Evolutionary conservation across 495 filamentous ascomycete species (phyloP).

Genomic region (Annulohypoxylon stygium): DNA sequence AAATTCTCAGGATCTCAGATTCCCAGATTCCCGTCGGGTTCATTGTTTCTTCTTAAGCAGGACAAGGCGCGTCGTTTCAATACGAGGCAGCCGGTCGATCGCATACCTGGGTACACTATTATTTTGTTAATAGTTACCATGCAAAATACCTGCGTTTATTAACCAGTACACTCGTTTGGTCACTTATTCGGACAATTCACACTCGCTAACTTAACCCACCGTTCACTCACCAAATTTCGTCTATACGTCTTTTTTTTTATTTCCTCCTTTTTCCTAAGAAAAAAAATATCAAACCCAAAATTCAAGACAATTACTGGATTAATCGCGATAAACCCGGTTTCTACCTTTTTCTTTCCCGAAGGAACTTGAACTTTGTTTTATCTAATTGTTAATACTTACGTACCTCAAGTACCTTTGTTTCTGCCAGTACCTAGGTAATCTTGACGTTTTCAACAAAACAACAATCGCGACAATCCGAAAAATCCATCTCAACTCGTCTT

Average conservation of each 20-base stretch:
- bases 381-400: slow-evolving; percentile 44
- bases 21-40: slow-evolving; percentile 33
- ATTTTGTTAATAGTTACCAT: neutral
- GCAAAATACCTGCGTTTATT: slow-evolving; percentile 37
- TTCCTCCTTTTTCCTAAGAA: neutral
- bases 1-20: slow-evolving; percentile 42
- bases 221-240: slow-evolving; percentile 19
- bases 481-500: neutral
- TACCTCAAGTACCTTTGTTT: slow-evolving; percentile 23
- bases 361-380: slow-evolving; percentile 31
- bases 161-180: slow-evolving; percentile 43
- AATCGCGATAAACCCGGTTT: slow-evolving; percentile 34
- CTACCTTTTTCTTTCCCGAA: slow-evolving; percentile 39
- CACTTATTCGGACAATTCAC: slow-evolving; percentile 30
- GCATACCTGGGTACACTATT: slow-evolving; percentile 22
- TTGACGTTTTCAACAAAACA: slow-evolving; percentile 7
- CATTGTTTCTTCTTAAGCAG: slow-evolving; percentile 44
- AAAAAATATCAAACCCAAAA: neutral
- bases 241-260: neutral
- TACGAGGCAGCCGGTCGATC: slow-evolving; percentile 29
- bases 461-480: slow-evolving; percentile 8
- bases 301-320: slow-evolving; percentile 9
- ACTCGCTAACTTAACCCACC: slow-evolving; percentile 31
- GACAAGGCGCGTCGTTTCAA: slow-evolving; percentile 35
- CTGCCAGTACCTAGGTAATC: slow-evolving; percentile 11